Evolutionary conservation across 1,139 yeast genomes (phyloP).

Genomic region (Scheffersomyces parashehatae): DNA sequence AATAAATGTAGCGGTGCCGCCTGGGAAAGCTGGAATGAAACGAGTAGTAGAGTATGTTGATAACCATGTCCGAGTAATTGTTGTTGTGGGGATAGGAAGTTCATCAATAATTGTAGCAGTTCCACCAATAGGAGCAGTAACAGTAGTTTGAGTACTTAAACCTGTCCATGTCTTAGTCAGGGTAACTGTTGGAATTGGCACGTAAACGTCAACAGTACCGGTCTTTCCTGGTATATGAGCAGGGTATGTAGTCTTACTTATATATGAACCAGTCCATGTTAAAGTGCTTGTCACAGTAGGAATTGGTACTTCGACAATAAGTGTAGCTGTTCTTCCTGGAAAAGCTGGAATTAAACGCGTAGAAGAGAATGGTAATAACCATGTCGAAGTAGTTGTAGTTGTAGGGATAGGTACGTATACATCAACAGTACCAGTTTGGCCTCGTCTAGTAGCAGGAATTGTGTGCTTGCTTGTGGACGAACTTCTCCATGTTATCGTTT

Average conservation of each 20-base stretch:
- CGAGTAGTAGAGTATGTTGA: too few relatives aligned
- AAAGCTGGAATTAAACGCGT: background rate
- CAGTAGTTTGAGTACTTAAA: slow-evolving; percentile 6
- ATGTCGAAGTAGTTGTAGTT: slow-evolving; percentile 13
- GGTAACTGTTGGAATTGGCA: slow-evolving; percentile 15
- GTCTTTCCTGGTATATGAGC: slow-evolving; percentile 15
- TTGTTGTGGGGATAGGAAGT: slow-evolving; percentile 5
- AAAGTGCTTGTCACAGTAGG: slow-evolving; percentile 19
- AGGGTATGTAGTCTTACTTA: slow-evolving; percentile 12
- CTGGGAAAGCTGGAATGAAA: too few relatives aligned
- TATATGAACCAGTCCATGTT: slow-evolving; percentile 14
- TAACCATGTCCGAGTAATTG: background rate
- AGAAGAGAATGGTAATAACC: slow-evolving; percentile 7
- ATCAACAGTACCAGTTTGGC: slow-evolving; percentile 15
- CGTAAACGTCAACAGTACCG: slow-evolving; percentile 16
- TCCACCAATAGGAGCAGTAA: slow-evolving; percentile 8
- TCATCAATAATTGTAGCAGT: slow-evolving; percentile 9
- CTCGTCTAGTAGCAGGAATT: slow-evolving; percentile 9
- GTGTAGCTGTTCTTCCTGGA: slow-evolving; percentile 15
- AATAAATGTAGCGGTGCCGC: too few relatives aligned
- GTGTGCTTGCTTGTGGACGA: slow-evolving; percentile 11
- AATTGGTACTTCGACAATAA: slow-evolving; percentile 17
- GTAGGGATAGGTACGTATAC: slow-evolving; percentile 16
- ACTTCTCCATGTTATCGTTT: slow-evolving; percentile 17
- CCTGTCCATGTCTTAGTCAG: slow-evolving; percentile 15